These are phyloP conservation scores for Globisporangium canariense DNA, from an alignment of 352 stramenopile species.

Conservation along the genomic window DNA sequence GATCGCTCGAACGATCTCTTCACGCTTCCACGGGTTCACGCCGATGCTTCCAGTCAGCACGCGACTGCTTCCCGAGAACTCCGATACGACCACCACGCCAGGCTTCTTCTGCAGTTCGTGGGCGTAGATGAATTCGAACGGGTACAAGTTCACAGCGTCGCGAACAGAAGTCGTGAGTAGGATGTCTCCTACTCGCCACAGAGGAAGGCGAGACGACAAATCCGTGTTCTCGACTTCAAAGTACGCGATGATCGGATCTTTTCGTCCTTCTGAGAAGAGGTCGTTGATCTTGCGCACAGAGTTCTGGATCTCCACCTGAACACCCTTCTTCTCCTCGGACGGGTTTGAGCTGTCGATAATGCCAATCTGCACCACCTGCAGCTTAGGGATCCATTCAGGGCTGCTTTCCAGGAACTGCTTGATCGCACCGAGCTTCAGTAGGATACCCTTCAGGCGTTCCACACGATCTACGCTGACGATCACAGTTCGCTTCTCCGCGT, in stretches of 20 bases:
- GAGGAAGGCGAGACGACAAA: conserved; percentile 60
- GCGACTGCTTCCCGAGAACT: conserved; percentile 97
- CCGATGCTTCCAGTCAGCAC: conserved; percentile 95
- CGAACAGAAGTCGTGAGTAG: conserved; percentile 75
- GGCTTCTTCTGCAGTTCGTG: conserved; percentile 69
- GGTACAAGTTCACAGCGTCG: conserved; percentile 81
- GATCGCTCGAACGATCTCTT: conserved; percentile 81
- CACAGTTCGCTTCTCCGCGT: conserved; percentile 60
- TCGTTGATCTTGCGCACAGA: conserved; percentile 75
- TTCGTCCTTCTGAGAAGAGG: conserved; percentile 34
- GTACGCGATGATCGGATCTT: conserved; percentile 63
- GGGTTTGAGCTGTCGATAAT: conserved; percentile 74
- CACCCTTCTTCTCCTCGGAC: conserved; percentile 62
- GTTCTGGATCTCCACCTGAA: conserved; percentile 55
- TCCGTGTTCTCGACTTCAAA: conserved; percentile 80
- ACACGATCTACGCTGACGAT: conserved; percentile 94
- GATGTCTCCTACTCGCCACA: conserved; percentile 74
- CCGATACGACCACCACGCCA: conserved; percentile 94
- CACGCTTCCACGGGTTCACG: conserved; percentile 98
- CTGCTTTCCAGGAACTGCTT: conserved; percentile 91
- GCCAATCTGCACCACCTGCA: conserved; percentile 84
- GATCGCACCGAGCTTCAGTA: conserved; percentile 96
- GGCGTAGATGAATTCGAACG: conserved; percentile 86
- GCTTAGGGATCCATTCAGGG: conserved; percentile 76
- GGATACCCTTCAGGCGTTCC: conserved; percentile 96